Base-by-base conservation (phyloP, 495 filamentous ascomycete genomes). In the Filosporella fistucella region DNA sequence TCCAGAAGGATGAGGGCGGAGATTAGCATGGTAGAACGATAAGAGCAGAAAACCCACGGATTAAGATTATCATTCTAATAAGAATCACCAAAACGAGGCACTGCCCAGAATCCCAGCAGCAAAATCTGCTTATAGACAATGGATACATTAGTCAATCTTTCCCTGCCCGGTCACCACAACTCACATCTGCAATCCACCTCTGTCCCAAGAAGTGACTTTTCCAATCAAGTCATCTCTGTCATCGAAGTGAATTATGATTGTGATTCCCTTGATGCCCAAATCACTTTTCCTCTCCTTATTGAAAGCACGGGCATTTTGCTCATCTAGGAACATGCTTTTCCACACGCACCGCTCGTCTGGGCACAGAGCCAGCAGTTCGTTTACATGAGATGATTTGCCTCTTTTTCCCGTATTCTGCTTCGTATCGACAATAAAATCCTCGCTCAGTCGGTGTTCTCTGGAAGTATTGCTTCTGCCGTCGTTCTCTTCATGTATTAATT, bases 221-320 rank as follows among this genome's bases (percentile, higher is more conserved):
- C 75, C 63, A 30, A 75, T 60, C 47, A 75, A 47, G 45, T 75
- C 71, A 12, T 74, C 71, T 52, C 61, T 66, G 8, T 61, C 65
- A 44, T 55, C 63, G 22, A 69, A 36, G 52, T 72, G 72, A 55
- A 77, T 37, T 2, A 71, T 57, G 47, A 74, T 65, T 12, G 68
- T 75, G 13, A 75, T 46, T 0, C 70, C 70, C 17, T 64, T 52
- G n/a, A 74, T 64, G 18, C 63, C 65, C 21, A 67, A 47, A 38
- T 17, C 36, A 37, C 41, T 1, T 52, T 51, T 33, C 49, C 51
- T 4, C 56, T 44, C 25, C 66, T 59, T 2, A 16, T 35, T 14
- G 32, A 6, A n/a, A 38, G 5, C 10, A n/a, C 5, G 16, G n/a
- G n/a, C n/a, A 55, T 49, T 23, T 38, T n/a, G 35, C 13, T 14